Conservation (phyloP, 2,329 filamentous ascomycete species). For the Colletotrichum sojae region DNA sequence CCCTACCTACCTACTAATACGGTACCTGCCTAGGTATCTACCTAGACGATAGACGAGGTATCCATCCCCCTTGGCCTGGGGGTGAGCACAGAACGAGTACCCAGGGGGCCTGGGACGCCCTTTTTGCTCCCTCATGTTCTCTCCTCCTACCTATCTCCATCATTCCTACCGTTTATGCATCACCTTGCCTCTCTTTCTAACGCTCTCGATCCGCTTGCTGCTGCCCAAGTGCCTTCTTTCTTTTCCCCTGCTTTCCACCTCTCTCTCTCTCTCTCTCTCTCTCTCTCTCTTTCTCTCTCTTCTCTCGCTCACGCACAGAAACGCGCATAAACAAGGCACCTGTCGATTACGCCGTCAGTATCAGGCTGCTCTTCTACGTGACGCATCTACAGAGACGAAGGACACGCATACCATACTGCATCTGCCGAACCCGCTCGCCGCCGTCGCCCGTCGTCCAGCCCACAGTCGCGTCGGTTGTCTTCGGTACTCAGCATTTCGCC, state of each 20-base stretch:
- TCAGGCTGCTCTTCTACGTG: slow-evolving; percentile 1
- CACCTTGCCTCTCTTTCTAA: slow-evolving; percentile 20
- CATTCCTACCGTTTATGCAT: slow-evolving; percentile 34
- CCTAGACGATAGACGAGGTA: slow-evolving; percentile 3
- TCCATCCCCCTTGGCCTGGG: not conserved
- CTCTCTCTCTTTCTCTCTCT: slow-evolving; percentile 4
- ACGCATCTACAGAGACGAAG: not conserved
- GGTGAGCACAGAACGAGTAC: not conserved
- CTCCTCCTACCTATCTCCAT: slow-evolving; percentile 34
- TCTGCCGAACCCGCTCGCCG: slow-evolving; percentile 1
- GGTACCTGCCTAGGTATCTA: not conserved
- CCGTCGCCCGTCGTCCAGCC: not conserved
- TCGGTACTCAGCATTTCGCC: not conserved
- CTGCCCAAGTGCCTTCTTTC: slow-evolving; percentile 1
- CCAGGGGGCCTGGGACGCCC: slow-evolving; percentile 12
- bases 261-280: slow-evolving; percentile 4
- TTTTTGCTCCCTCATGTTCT: slow-evolving; percentile 37
- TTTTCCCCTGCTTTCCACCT: slow-evolving; percentile 7
- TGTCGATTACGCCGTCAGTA: not conserved
- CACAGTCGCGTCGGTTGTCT: not conserved
- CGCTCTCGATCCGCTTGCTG: slow-evolving; percentile 18
- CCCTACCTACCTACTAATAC: no score
- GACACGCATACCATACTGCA: slow-evolving; percentile 1
- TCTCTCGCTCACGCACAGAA: slow-evolving; percentile 6
- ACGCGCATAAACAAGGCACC: not conserved